Evolutionary conservation across 305 asterid genomes (phyloP), one percentile per base, ranked within the genome.

Genomic region (Petunia hybrid): DNA sequence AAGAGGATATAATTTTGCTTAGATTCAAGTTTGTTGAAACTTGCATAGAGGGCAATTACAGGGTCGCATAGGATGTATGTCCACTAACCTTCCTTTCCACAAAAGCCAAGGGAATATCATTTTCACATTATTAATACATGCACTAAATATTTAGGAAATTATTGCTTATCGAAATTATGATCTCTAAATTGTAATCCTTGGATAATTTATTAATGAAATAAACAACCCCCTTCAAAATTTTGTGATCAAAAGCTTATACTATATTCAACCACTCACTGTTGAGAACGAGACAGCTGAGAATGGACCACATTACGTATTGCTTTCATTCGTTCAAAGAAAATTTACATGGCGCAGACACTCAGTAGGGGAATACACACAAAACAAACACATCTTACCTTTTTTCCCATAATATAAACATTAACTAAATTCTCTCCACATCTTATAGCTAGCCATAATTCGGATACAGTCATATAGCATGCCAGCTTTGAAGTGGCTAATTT

Each of bases 21-120:
- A 6, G 14, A 41, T 56, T 56, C 80, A 55, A 55, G 39, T 39
- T 76, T 22, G 80, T 38, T 36, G 39, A 76, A 76, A 76, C 80
- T 48, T 76, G 80, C 66, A 39, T 55, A 53, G 53, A 14, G 7
- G 45, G 67, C 80, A 76, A 76, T 66, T 46, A 66, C 10, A 66
- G 43, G 74, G 74, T 66, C 38, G 51, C 43, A 66, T 40, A 22
- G 31, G 2, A 66, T n/a, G 74, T 9, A 66, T 9, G n/a, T 66
- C 74, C n/a, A 40, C 43, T 36, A 2, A 2, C 45, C 48, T 66
- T 9, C 43, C 38, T 63, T 9, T 66, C 48, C 12, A 38, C 74
- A 66, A 66, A 66, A 66, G 48, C 42, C 8, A 45, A 36, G 43
- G 74, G 38, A 63, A 63, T 22, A 63, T 63, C 38, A 63, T 63